A percentile compares a stretch with the other conserved stretches of the same genome.
phyloP scores from a whole-genome alignment of 2,329 filamentous ascomycete species.

The Beauveria sp. region DNA sequence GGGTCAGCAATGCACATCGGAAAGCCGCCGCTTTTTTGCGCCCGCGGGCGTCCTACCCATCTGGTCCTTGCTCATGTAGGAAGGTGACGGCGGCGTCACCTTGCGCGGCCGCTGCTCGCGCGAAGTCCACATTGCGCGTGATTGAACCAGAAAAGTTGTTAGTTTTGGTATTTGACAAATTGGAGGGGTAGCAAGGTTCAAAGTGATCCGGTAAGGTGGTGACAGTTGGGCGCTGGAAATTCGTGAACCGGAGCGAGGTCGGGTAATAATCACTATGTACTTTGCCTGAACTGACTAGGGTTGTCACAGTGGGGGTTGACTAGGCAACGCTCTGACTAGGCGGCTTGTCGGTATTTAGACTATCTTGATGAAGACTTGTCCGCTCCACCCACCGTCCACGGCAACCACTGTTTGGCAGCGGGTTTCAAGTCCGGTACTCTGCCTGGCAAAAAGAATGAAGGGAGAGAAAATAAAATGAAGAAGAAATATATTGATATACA shows the following conservation, averaged over 20 bases:
- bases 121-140: constrained; percentile 22
- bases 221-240: constrained; percentile 7
- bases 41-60: constrained; percentile 42
- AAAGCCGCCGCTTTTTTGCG: constrained; percentile 1
- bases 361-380: too few relatives aligned
- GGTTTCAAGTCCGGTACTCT: neutral
- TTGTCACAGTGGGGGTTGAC: constrained; percentile 18
- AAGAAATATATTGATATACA: neutral
- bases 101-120: constrained; percentile 37
- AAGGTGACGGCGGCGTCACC: constrained; percentile 52
- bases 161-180: too few relatives aligned
- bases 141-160: constrained; percentile 20
- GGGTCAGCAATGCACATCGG: constrained; percentile 13
- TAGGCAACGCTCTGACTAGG: constrained; percentile 17
- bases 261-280: constrained; percentile 5
- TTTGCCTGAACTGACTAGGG: neutral
- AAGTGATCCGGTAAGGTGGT: neutral
- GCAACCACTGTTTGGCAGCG: neutral
- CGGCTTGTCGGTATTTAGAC: neutral
- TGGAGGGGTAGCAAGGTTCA: constrained; percentile 4
- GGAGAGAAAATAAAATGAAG: neutral
- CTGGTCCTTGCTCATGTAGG: constrained; percentile 60
- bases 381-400: neutral
- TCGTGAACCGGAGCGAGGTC: constrained; percentile 6
- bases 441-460: neutral